Evolutionary conservation across 1,284 basidiomycete species (phyloP), one percentile per base, ranked within the genome.

Genomic region (Inonotus hispidus): DNA sequence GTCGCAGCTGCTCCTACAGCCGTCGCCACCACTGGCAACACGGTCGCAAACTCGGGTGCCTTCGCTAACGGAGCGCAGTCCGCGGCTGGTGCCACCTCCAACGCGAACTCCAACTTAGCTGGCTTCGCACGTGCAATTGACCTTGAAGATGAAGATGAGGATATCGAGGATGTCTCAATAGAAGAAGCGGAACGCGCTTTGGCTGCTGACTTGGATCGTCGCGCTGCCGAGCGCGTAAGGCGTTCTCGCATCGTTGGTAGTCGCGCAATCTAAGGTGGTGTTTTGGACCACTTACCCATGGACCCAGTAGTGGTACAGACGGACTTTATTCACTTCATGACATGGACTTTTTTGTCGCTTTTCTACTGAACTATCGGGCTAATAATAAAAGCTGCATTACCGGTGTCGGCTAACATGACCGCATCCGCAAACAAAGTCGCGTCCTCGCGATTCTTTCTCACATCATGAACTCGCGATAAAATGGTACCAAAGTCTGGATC

Each of bases 161-260:
- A 43, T 6, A 41, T 45, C 25, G 43, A 29, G 11, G 56, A 58
- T 8, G 56, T 19, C 38, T 59, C 58, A 11, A 37, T 50, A 25
- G 49, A 53, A 11, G 58, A 53, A 21, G 58, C 50, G 7, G 50
- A 59, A n/a, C 8, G 43, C 23, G 58, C 49, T 5, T 41, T 53
- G 3, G 58, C 49, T 13, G 49, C 35, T 4, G 58, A 41, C 14
- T 25, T 59, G 19, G 58, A 59, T 1, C 49, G 38, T 35, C 43
- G 62, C 16, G 5, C 46, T n/a, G 52, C 23, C 21, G 50, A 52
- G 29, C 55, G 59, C 32, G 49, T 60, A 14, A 23, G 52, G 32
- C 59, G 59, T 23, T 53, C 59, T 16, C 63, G 63, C 52, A 47
- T 60, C 25, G 7, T 45, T 21, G 41, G 63, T 16, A 37, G 23